A percentile compares a stretch with the other conserved stretches of the same genome.
phyloP scores from a whole-genome alignment of 768 basidiomycete genomes.

The Tulasnella sp. region DNA sequence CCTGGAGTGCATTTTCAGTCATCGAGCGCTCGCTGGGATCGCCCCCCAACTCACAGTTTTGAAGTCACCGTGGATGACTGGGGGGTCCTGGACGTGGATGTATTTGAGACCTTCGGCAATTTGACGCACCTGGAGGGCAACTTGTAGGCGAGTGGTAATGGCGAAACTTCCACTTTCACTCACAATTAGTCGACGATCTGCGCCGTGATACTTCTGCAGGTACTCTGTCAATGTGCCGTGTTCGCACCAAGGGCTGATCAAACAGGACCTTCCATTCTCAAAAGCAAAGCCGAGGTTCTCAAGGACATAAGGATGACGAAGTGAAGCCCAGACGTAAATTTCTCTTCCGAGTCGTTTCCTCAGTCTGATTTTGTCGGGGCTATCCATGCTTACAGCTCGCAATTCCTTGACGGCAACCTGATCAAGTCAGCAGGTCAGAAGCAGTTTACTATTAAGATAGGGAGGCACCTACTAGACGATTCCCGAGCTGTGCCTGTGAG shows the following conservation, averaged over 20 bases:
- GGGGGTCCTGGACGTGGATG: not conserved
- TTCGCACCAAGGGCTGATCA: constrained; percentile 52
- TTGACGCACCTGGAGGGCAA: constrained; percentile 1
- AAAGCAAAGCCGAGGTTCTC: not conserved
- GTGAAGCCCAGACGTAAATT: not conserved
- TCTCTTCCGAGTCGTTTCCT: not conserved
- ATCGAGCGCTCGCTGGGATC: not conserved
- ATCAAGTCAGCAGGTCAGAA: not conserved
- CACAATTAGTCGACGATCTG: constrained; percentile 43
- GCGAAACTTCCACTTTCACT: constrained; percentile 4
- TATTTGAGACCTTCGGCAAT: not conserved
- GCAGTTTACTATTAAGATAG: not conserved
- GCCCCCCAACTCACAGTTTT: constrained; percentile 15
- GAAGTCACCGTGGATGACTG: constrained; percentile 22
- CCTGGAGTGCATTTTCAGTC: not conserved
- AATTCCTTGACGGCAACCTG: not conserved
- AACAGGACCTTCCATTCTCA: constrained; percentile 29
- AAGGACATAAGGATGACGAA: not conserved
- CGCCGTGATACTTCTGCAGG: constrained; percentile 35
- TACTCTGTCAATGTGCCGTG: constrained; percentile 47
- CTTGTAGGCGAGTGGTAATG: not conserved
- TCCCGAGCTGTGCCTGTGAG: not conserved
- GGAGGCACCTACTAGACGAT: not conserved
- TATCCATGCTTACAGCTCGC: not conserved
- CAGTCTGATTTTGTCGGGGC: not conserved